A percentile compares a stretch with the other conserved stretches of the same genome.
phyloP scores from a whole-genome alignment of 495 filamentous ascomycete species.

The Elasticomyces elasticus region DNA sequence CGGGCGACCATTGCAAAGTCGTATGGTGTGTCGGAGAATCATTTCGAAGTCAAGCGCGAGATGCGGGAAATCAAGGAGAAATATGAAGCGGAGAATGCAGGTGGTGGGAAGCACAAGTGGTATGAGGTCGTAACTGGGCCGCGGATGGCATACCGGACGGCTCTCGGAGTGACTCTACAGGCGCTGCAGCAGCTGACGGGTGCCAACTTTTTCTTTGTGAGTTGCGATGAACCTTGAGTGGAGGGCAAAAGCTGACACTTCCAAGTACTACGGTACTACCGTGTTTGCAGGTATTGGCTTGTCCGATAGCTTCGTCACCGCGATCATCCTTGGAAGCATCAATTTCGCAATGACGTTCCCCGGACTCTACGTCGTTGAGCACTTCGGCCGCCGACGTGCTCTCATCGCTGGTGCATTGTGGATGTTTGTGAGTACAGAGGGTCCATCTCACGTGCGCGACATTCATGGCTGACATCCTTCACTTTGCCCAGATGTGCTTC shows the following conservation, averaged over 20 bases:
- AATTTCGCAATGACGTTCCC: conserved; percentile 32
- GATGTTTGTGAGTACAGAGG: conserved; percentile 30
- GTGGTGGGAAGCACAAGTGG: conserved; percentile 29
- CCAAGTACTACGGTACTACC: conserved; percentile 29
- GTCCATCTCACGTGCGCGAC: no score
- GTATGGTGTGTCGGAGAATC: conserved; percentile 56
- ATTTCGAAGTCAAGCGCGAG: conserved; percentile 56
- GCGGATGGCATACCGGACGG: conserved; percentile 61
- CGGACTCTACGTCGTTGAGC: conserved; percentile 33
- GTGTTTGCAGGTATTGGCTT: conserved; percentile 29
- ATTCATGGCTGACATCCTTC: conserved; percentile 13
- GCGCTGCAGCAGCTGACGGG: conserved; percentile 57
- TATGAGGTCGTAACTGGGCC: conserved; percentile 33
- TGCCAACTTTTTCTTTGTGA: conserved; percentile 47
- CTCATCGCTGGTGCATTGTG: conserved; percentile 29
- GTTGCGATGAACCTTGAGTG: neutral
- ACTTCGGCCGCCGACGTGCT: conserved; percentile 28
- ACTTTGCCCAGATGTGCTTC: conserved; percentile 26
- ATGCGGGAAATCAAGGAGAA: conserved; percentile 48
- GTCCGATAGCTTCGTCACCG: conserved; percentile 26
- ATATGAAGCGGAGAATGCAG: conserved; percentile 36
- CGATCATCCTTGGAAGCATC: conserved; percentile 17
- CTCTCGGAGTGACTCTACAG: conserved; percentile 61
- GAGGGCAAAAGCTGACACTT: neutral
- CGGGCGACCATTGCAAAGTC: conserved; percentile 58